phyloP scores from a whole-genome alignment of 225 moss, liverwort and hornwort species.

The Bryoerythrophyllum caledonicum region DNA sequence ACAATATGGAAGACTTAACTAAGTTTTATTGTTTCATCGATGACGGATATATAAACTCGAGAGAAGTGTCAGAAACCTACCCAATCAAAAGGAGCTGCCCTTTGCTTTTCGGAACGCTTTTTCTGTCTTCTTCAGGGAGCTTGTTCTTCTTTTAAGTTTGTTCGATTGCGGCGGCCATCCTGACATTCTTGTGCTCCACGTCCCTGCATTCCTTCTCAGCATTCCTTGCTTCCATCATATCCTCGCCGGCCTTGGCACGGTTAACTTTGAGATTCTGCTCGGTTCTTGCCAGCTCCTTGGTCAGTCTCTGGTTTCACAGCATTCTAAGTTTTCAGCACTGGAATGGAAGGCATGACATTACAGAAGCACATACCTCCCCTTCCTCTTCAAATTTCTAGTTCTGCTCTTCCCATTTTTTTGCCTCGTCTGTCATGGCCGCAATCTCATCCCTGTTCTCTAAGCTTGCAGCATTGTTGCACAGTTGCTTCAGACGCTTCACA shows the following conservation, averaged over 20 bases:
- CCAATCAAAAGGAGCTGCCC: slow-evolving; percentile 25
- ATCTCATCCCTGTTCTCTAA: slow-evolving; percentile 54
- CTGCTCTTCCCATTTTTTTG: slow-evolving; percentile 44
- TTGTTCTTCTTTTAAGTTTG: slow-evolving; percentile 41
- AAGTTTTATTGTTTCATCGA: neutral
- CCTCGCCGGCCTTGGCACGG: too few species aligned
- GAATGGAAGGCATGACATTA: too few species aligned
- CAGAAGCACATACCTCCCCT: too few species aligned
- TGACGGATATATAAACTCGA: neutral
- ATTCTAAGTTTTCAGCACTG: neutral
- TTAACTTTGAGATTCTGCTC: slow-evolving; percentile 36
- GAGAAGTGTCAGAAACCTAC: neutral
- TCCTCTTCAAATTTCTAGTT: too few species aligned
- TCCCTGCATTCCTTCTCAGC: slow-evolving; percentile 52
- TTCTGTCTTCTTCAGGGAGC: slow-evolving; percentile 40
- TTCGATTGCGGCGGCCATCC: slow-evolving; percentile 45
- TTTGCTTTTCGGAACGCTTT: slow-evolving; percentile 43
- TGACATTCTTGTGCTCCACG: too few species aligned
- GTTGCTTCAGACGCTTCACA: slow-evolving; percentile 49
- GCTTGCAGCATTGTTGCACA: slow-evolving; percentile 56
- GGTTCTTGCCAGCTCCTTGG: slow-evolving; percentile 36
- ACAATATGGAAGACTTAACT: neutral
- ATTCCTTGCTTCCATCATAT: slow-evolving; percentile 49
- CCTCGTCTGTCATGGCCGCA: slow-evolving; percentile 47
- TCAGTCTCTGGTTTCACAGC: slow-evolving; percentile 18